Evolutionary conservation across 2,329 filamentous ascomycete species (phyloP), one percentile per base, ranked within the genome.

Genomic region (Arthrobotrys megalospora): DNA sequence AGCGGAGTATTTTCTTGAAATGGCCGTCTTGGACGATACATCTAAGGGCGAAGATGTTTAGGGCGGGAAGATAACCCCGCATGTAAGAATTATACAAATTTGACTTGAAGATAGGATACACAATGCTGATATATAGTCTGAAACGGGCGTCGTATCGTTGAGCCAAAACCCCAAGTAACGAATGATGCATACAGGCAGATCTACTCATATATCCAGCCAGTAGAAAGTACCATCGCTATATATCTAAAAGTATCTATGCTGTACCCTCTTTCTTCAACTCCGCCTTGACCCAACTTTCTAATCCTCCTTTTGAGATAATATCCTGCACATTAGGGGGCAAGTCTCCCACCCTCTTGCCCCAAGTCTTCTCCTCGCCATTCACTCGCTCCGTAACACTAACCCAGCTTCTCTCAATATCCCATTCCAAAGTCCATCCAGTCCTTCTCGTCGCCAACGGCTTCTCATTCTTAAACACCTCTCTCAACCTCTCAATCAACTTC

Each of bases 311-410:
- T 0, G 92, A 91, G 82, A 95, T 93, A 71, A 95, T 94, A 82
- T 92, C 92, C 84, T 97, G 94, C 69, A 97, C 92, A 82, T 95
- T 97, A 0, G 92, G 90, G 12, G 93, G 92, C 79, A 97, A 83
- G 86, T 96, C 92, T 6, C 92, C 92, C 0, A 97, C 93, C 85
- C 91, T 93, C 83, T 96, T 89, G 63, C 87, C 91, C 93, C 93
- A 97, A 43, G 85, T 88, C 70, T 87, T 83, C 68, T 89, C 85
- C 45, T 76, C 64, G 0, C 80, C 81, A 14, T 65, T 34, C 32
- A 67, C 70, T 0, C 91, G 90, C 85, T 97, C 92, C 19, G 89
- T 88, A 0, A 97, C 88, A 0, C 88, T 87, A 5, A 97, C 90
- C 81, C 88, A 89, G 83, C 90, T 93, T 73, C 91, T 86, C 73